A percentile compares a stretch with the other conserved stretches of the same genome.
These are phyloP conservation scores for Senecio squalidus DNA, from an alignment of 140 eudicot genomes.

Conservation along the genomic window DNA sequence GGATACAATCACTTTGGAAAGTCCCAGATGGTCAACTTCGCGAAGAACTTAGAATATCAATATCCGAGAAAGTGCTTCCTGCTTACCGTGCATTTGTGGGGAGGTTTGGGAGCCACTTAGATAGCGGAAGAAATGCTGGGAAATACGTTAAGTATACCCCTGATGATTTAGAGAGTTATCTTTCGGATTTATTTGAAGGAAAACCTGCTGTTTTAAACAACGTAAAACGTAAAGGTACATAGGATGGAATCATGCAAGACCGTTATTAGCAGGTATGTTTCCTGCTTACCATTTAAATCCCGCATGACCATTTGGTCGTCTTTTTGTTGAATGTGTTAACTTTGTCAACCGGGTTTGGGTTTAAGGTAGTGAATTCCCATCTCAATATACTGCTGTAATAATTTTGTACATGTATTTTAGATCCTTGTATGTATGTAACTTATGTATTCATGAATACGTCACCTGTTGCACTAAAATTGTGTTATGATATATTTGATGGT, in stretches of 20 bases:
- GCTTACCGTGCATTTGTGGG: conserved; percentile 83
- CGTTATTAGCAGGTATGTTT: conserved; percentile 37
- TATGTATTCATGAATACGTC: conserved; percentile 32
- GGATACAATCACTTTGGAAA: conserved; percentile 79
- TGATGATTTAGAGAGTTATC: conserved; percentile 75
- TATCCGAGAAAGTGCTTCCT: conserved; percentile 80
- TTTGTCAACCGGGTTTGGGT: conserved; percentile 34
- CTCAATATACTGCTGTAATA: conserved; percentile 47
- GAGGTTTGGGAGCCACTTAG: conserved; percentile 73
- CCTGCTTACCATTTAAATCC: conserved; percentile 24
- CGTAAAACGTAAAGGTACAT: conserved; percentile 67
- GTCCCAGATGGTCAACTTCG: conserved; percentile 94
- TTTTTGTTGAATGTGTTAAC: conserved; percentile 34
- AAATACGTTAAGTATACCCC: conserved; percentile 71
- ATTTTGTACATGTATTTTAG: conserved; percentile 59
- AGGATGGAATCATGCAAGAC: conserved; percentile 21
- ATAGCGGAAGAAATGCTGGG: conserved; percentile 82
- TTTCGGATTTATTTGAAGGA: conserved; percentile 81
- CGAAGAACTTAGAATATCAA: conserved; percentile 87
- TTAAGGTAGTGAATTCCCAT: conserved; percentile 37
- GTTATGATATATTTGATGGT: conserved; percentile 17
- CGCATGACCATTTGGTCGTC: conserved; percentile 31
- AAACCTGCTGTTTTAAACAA: conserved; percentile 63
- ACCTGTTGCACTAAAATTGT: conserved; percentile 16
- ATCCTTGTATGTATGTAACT: conserved; percentile 33